Evolutionary conservation across 106 monocot species (phyloP), one percentile per base, ranked within the genome.

Genomic region (Iris macrosiphon): DNA sequence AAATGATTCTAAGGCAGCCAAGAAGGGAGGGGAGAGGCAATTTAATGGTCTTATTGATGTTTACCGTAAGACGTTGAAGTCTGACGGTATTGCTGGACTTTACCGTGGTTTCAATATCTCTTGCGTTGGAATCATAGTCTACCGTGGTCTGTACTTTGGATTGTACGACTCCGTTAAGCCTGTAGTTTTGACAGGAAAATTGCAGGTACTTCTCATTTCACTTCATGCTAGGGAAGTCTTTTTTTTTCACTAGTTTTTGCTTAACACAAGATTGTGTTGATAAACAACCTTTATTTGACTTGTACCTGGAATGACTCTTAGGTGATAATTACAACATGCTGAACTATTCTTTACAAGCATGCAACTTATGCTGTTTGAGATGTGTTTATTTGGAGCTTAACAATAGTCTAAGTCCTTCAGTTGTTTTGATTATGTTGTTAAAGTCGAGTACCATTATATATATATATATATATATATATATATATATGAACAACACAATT

Each of bases 11-110:
- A 64, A 64, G 38, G 63, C 63, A 13, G 52, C 64, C 0, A 64
- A 64, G 64, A 64, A 64, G 41, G 64, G 64, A 39, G 64, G 64
- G 5, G 64, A 64, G 31, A 52, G 64, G 28, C 64, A 64, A 21
- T 64, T 64, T 41, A 64, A 64, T 22, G 64, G 64, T 42, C 41
- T 64, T 0, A 29, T 64, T 21, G 64, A 64, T 52, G 64, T 64
- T 30, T 64, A 64, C 64, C 16, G 31, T 26, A 64, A 64, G 47
- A 64, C 64, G 7, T 4, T 64, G 8, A 38, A 42, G 23, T 41
- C 52, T 42, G 64, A 64, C 22, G 64, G 64, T 30, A 35, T 64
- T 18, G 52, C 41, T 16, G 64, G 64, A 29, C 41, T 64, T 12
- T 64, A 64, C 14, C 64, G 64, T 1, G 64, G 64, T 9, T 64